These are phyloP conservation scores for Arachnomyces sp. DNA, from an alignment of 2,329 filamentous ascomycete genomes.

Conservation along the genomic window DNA sequence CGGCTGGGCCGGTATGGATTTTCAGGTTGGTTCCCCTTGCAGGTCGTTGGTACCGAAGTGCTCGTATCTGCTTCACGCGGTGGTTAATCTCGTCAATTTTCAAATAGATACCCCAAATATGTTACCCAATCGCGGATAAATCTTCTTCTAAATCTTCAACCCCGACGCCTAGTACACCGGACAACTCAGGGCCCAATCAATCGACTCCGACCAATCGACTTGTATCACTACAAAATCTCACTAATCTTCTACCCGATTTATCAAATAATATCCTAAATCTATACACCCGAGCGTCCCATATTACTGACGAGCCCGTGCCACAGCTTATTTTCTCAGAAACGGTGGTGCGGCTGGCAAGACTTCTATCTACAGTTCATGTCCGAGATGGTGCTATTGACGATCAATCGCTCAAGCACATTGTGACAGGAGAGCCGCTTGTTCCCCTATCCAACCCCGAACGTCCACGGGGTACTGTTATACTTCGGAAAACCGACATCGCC, in stretches of 20 bases:
- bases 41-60: neutral
- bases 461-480: constrained; percentile 34
- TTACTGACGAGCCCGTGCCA: constrained; percentile 45
- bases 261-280: constrained; percentile 49
- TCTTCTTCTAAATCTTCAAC: constrained; percentile 35
- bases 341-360: constrained; percentile 46
- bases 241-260: constrained; percentile 48
- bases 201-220: constrained; percentile 40
- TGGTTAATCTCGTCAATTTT: too few relatives aligned
- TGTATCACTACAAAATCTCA: constrained; percentile 41
- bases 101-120: constrained; percentile 45
- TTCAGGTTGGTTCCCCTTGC: constrained; percentile 37
- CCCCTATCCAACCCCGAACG: constrained; percentile 25
- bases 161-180: constrained; percentile 29
- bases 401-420: constrained; percentile 50
- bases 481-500: constrained; percentile 55
- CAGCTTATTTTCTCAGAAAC: constrained; percentile 49
- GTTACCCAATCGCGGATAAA: constrained; percentile 44
- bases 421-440: constrained; percentile 41
- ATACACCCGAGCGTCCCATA: constrained; percentile 46
- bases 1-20: constrained; percentile 75
- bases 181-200: constrained; percentile 32
- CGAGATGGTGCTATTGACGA: constrained; percentile 44
- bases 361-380: constrained; percentile 44
- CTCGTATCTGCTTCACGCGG: too few relatives aligned